phyloP scores from a whole-genome alignment of 257 asterid genomes.

The Fraxinus excelsior region DNA sequence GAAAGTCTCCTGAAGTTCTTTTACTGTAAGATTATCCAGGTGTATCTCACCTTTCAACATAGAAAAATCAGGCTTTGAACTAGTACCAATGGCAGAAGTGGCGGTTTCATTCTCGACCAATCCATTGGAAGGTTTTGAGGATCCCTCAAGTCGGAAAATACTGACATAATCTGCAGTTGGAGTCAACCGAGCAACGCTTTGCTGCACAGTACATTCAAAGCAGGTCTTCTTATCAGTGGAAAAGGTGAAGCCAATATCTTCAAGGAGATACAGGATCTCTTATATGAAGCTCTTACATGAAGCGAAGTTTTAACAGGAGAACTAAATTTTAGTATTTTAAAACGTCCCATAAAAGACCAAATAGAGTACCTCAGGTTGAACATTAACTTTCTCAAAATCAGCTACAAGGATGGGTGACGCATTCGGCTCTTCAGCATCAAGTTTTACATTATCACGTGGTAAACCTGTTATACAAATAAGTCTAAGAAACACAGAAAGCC shows the following conservation, averaged over 20 bases:
- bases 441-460: slow-evolving; percentile 30
- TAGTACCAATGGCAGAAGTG: slow-evolving; percentile 40
- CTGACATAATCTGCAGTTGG: slow-evolving; percentile 32
- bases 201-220: slow-evolving; percentile 44
- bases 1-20: slow-evolving; percentile 91
- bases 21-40: slow-evolving; percentile 74
- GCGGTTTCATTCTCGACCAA: slow-evolving; percentile 40
- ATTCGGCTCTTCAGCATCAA: slow-evolving; percentile 35
- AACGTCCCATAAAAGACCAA: slow-evolving; percentile 15
- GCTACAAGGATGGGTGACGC: slow-evolving; percentile 31
- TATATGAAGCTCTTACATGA: background rate
- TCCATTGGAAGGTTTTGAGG: slow-evolving; percentile 41
- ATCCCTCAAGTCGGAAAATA: slow-evolving; percentile 35
- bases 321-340: background rate
- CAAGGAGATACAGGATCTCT: slow-evolving; percentile 4
- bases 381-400: slow-evolving; percentile 36
- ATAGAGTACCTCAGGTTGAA: slow-evolving; percentile 51
- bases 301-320: background rate
- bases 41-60: slow-evolving; percentile 78
- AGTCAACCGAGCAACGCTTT: slow-evolving; percentile 27
- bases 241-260: slow-evolving; percentile 8
- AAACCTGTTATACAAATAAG: slow-evolving; percentile 40
- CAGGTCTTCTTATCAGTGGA: slow-evolving; percentile 18
- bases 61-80: slow-evolving; percentile 74
- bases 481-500: slow-evolving; percentile 16